phyloP scores from a whole-genome alignment of 148 eudicot species.

The Nepenthes mirabilis region DNA sequence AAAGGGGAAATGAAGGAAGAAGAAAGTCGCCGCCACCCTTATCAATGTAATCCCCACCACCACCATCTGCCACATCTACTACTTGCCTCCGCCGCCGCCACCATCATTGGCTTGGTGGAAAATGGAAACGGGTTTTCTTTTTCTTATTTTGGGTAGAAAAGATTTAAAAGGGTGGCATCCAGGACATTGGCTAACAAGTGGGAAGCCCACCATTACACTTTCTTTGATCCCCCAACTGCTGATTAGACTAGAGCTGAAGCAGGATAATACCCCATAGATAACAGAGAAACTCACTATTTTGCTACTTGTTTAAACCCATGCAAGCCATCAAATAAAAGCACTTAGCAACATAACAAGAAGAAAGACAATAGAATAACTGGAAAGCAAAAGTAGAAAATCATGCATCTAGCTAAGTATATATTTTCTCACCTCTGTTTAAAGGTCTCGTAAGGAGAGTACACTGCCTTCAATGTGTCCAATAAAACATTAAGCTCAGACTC shows the following conservation, averaged over 20 bases:
- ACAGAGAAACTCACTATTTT: background rate
- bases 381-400: background rate
- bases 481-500: slow-evolving; percentile 57
- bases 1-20: too few relatives aligned
- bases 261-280: background rate
- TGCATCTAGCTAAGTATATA: background rate
- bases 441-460: slow-evolving; percentile 73
- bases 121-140: too few relatives aligned
- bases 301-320: background rate
- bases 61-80: too few relatives aligned
- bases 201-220: too few relatives aligned
- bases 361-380: background rate
- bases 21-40: too few relatives aligned
- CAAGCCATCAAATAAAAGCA: background rate
- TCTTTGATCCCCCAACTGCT: too few relatives aligned
- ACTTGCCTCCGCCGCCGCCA: too few relatives aligned
- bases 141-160: too few relatives aligned
- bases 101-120: too few relatives aligned
- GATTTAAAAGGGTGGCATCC: too few relatives aligned
- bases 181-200: too few relatives aligned
- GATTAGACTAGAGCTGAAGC: background rate
- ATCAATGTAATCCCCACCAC: too few relatives aligned
- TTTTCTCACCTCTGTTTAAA: slow-evolving; percentile 61
- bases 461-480: slow-evolving; percentile 66
- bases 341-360: background rate